Evolutionary conservation across 371 early-diverging fungal species (phyloP).

Genomic region (Mucor ambiguus): DNA sequence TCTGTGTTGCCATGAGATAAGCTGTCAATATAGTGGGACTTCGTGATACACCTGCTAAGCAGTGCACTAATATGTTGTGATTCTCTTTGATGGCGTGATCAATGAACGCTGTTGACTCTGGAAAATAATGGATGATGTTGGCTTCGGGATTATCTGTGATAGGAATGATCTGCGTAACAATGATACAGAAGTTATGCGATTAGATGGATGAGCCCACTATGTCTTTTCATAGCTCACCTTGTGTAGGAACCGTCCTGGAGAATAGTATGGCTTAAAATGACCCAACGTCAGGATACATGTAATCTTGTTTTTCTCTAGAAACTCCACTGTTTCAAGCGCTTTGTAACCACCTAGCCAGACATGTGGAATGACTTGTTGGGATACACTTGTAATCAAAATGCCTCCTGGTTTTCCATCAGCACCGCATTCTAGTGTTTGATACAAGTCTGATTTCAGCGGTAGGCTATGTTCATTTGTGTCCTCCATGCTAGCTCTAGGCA

Average conservation of each 20-base stretch:
- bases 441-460: conserved; percentile 20
- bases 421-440: conserved; percentile 41
- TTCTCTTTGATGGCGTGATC: conserved; percentile 40
- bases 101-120: conserved; percentile 66
- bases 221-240: conserved; percentile 36
- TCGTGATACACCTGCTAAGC: conserved; percentile 52
- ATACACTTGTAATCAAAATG: conserved; percentile 48
- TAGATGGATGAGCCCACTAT: not conserved
- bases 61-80: conserved; percentile 64
- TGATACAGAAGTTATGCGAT: not conserved
- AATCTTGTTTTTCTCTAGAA: conserved; percentile 56
- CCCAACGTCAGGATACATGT: conserved; percentile 59
- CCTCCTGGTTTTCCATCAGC: conserved; percentile 50
- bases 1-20: conserved; percentile 68
- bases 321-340: conserved; percentile 35
- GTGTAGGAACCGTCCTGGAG: conserved; percentile 48
- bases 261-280: conserved; percentile 42
- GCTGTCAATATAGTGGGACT: conserved; percentile 55
- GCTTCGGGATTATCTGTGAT: conserved; percentile 71
- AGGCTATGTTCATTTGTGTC: not conserved
- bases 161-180: conserved; percentile 36
- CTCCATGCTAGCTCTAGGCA: not conserved
- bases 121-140: conserved; percentile 72
- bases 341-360: conserved; percentile 54
- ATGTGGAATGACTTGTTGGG: conserved; percentile 38